Conservation (phyloP, 257 asterid genomes). For the Solanum arcanum region DNA sequence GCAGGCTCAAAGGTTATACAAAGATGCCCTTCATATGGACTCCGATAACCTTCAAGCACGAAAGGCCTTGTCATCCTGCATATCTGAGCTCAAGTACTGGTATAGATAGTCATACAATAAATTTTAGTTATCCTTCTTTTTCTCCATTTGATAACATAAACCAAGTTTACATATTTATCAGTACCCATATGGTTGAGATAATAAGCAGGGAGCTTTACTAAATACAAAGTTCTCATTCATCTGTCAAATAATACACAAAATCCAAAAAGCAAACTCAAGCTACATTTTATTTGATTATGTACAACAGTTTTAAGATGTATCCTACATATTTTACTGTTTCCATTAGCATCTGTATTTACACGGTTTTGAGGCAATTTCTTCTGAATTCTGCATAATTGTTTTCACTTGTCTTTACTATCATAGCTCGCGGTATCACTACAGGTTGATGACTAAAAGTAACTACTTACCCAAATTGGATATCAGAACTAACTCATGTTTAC, state of each 20-base stretch:
- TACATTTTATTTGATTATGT: neutral
- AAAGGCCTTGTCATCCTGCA: slow-evolving; percentile 61
- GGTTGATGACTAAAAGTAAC: neutral
- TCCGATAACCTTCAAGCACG: slow-evolving; percentile 43
- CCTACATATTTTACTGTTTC: neutral
- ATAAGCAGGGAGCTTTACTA: neutral
- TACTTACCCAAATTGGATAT: neutral
- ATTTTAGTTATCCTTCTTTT: neutral
- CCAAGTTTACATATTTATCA: neutral
- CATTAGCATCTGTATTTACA: neutral
- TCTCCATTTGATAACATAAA: neutral
- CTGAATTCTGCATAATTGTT: neutral
- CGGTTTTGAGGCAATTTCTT: neutral
- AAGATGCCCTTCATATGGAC: slow-evolving; percentile 81
- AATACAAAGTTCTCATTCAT: neutral
- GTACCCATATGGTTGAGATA: neutral
- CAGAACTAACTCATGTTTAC: neutral
- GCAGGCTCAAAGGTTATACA: slow-evolving; percentile 73
- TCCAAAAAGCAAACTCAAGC: neutral
- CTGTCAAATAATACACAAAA: neutral
- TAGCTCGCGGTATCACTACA: neutral
- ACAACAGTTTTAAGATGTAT: neutral
- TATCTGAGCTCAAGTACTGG: slow-evolving; percentile 64
- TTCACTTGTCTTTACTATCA: neutral
- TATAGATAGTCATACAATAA: slow-evolving; percentile 14